Conservation (phyloP, 1,284 basidiomycete species). For the Lentinus polychrous region DNA sequence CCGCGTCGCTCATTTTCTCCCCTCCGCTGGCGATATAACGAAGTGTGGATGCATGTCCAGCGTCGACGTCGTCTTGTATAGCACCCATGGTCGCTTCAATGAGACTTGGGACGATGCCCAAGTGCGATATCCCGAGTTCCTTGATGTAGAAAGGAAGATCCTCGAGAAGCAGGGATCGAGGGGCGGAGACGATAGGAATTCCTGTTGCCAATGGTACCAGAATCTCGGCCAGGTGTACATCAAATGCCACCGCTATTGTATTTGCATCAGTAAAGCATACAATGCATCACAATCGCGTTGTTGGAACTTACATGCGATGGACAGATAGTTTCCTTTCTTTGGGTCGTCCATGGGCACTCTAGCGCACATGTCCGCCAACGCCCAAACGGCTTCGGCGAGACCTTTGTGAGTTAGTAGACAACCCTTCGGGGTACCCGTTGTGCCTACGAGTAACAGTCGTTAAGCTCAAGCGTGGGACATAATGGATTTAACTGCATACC, state of each 20-base stretch:
- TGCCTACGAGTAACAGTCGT: constrained; percentile 28
- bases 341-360: constrained; percentile 29
- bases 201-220: constrained; percentile 37
- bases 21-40: constrained; percentile 45
- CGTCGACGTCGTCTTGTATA: constrained; percentile 24
- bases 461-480: background rate
- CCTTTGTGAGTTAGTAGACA: constrained; percentile 44
- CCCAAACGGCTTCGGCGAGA: constrained; percentile 36
- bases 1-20: constrained; percentile 48
- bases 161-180: constrained; percentile 38
- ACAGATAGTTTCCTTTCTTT: constrained; percentile 34
- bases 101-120: constrained; percentile 47
- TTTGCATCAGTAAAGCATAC: constrained; percentile 27
- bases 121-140: constrained; percentile 40
- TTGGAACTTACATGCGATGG: constrained; percentile 35
- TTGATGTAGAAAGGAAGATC: constrained; percentile 38
- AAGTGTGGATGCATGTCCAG: constrained; percentile 25
- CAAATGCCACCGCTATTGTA: constrained; percentile 32
- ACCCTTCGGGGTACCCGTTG: constrained; percentile 51
- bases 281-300: too few species aligned
- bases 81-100: constrained; percentile 45
- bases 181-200: constrained; percentile 38
- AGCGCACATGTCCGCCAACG: constrained; percentile 33
- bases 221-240: constrained; percentile 44
- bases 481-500: constrained; percentile 31